Evolutionary conservation across 2,329 filamentous ascomycete species (phyloP).

Genomic region (Coniochaeta sp.): DNA sequence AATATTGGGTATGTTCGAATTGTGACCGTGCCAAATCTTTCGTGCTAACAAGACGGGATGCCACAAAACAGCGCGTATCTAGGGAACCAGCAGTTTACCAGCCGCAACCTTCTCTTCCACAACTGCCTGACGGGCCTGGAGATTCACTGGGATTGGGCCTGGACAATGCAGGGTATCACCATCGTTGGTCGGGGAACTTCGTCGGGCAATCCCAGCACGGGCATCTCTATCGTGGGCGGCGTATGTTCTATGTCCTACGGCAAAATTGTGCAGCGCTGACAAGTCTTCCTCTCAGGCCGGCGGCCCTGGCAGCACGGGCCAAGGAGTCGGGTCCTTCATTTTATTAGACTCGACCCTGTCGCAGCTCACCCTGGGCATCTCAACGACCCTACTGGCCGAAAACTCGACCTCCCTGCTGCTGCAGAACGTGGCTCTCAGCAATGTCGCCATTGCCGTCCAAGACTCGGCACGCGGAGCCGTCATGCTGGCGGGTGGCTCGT

Average conservation of each 20-base stretch:
- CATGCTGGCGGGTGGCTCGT: not conserved
- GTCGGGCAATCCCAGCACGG: not conserved
- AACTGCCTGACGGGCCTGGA: not conserved
- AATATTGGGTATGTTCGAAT: conserved; percentile 42
- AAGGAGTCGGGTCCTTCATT: not conserved
- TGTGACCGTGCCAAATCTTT: no score
- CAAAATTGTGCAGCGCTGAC: no score
- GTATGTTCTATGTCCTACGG: no score
- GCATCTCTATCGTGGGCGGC: not conserved
- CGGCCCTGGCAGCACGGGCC: no score
- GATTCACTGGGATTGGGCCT: not conserved
- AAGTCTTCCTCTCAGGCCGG: no score
- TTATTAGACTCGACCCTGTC: no score
- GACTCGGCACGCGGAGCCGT: not conserved
- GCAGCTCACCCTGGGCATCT: no score
- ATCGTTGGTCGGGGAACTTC: not conserved
- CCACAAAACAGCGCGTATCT: conserved; percentile 11
- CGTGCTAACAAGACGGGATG: no score
- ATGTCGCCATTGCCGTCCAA: not conserved
- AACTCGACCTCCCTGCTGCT: not conserved
- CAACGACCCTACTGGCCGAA: not conserved
- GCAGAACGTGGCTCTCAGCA: not conserved
- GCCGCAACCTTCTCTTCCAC: conserved; percentile 25
- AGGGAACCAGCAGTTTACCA: conserved; percentile 48
- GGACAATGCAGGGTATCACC: not conserved